Evolutionary conservation across 2,329 filamentous ascomycete species (phyloP), one percentile per base, ranked within the genome.

Genomic region (Chaetomiaceae sp.): DNA sequence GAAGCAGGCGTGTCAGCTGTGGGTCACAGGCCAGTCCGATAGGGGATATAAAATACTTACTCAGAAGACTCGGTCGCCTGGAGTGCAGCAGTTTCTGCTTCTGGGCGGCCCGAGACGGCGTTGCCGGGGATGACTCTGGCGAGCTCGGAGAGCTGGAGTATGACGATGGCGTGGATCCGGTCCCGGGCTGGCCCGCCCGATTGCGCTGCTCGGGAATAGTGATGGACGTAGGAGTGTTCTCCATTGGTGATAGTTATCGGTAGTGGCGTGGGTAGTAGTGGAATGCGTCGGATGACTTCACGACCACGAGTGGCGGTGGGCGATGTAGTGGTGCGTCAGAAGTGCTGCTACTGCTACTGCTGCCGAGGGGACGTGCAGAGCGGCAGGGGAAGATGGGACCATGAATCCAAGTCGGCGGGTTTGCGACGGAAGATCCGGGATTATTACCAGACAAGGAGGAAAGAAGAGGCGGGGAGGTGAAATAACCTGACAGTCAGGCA

Each of bases 171-270:
- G 74, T 70, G 41, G 77, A 79, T 64, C 74, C 77, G 59, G 66
- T 66, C 42, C 70, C 69, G 58, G 73, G 70, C 66, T 82, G 79
- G 58, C 67, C 53, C 1, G 61, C 62, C 2, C 71, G 67, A 53
- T 49, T 54, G 53, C 46, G 45, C 48, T 59, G 44, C 43, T 59
- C 71, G 58, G 85, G 85, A 62, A 90, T 89, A 59, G 79, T 75
- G 71, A 89, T 89, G 55, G 83, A 86, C 54, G 84, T 84, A 55
- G 83, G 84, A 82, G 86, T 83, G 61, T 58, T 69, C 58, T 59
- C 57, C 62, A 54, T 58, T 54, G 50, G 16, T 21, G 30, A 34
- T 44, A 36, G 23, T 42, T 51, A 55, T 38, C 36, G 30, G 3
- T 36, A 21, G 32, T 18, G n/a, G n/a, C 30, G 49, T 32, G 44